Base-by-base conservation (phyloP, 106 monocot genomes). In the Phalaenopsis equestris region DNA sequence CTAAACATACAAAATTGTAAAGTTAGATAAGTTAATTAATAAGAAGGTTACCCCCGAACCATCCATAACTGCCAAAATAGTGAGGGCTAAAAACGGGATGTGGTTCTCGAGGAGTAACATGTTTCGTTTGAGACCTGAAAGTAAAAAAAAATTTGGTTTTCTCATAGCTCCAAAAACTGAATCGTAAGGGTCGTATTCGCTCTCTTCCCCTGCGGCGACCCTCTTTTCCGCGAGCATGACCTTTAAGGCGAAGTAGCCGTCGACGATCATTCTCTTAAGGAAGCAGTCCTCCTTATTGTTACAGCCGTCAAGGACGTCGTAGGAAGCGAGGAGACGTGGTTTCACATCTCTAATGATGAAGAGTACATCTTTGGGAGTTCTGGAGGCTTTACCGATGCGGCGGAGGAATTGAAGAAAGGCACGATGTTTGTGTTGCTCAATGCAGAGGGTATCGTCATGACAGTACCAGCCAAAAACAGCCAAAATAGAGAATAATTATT, bases 371-470 rank as follows among this genome's bases (percentile, higher is more conserved):
- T 43, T 41, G 12, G 42, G 6, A 2, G 39, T 67, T 45, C 6
- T 45, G 23, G n/a, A 67, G 8, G 67, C 16, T n/a, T 67, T 67
- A 30, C 3, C 3, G 43, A 45, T 7, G 67, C 16, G 2, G 67
- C 67, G 67, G 42, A 74, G 73, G 73, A 42, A 74, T 36, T 24
- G n/a, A 46, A 76, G 0, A 1, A 48, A 41, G 48, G 75, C 43
- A 18, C 75, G 46, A 46, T 48, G 46, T 46, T 76, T 76, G 75
- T 76, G 70, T 12, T 70, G 70, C 70, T 70, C 70, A 16, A 70
- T 70, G 70, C 11, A 7, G 23, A 70, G 70, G 70, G 70, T 21
- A 9, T 30, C 30, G 70, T 12, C 70, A 23, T 70, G 56, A 12
- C 14, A 12, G 56, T 56, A 56, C 4, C 7, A 10, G 15, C 16